Conservation (phyloP, 164 flowering plant genomes). For the Chimonanthus praecox region DNA sequence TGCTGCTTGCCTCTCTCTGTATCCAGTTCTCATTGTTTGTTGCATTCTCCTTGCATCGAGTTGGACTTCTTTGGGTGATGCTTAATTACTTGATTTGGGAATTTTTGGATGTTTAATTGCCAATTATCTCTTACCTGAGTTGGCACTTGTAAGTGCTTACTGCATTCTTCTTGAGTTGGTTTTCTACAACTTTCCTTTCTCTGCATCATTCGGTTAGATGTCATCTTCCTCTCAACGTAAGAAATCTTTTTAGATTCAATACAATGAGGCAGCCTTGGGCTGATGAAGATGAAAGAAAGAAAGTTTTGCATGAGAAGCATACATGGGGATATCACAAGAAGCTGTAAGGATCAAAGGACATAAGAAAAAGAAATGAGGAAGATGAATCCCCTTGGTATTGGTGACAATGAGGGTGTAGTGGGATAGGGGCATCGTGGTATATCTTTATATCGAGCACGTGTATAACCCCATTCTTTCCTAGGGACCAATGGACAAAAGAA, state of each 20-base stretch:
- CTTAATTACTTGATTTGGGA: no score
- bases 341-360: conserved; percentile 34
- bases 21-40: no score
- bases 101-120: neutral
- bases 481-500: neutral
- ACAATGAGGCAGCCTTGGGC: conserved; percentile 83
- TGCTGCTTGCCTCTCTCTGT: no score
- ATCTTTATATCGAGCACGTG: no score
- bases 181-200: neutral
- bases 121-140: neutral
- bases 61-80: no score
- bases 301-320: no score
- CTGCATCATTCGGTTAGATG: no score
- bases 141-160: neutral
- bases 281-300: conserved; percentile 55
- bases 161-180: neutral
- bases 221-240: conserved; percentile 61
- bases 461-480: no score
- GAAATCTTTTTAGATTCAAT: conserved; percentile 70
- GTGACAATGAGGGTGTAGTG: no score
- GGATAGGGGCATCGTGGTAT: no score
- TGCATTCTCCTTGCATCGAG: no score
- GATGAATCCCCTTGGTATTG: neutral
- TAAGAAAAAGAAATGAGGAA: conserved; percentile 48
- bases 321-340: conserved; percentile 8